Base-by-base conservation (phyloP, 345 rosid species). In the Lumnitzera racemosa region DNA sequence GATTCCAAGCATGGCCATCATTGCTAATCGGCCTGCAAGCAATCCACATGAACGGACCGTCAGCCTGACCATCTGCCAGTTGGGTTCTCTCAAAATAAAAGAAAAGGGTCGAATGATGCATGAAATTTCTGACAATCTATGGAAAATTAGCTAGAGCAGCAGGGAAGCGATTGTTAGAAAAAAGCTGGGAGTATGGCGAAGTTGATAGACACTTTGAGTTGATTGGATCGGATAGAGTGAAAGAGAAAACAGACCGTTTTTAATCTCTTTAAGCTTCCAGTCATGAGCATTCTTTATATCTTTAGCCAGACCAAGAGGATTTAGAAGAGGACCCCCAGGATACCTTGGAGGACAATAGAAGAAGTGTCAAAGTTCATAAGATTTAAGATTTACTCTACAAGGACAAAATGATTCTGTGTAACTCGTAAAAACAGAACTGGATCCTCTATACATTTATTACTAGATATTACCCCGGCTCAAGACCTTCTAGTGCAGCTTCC, bases 241-340 rank as follows among this genome's bases (percentile, higher is more conserved):
- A 10, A 12, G 16, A 29, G 46, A 29, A 59, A 63, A 27, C 55
- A 53, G 43, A 91, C 96, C 98, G 55, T 89, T 92, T 74, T 89
- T 89, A 36, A 92, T 87, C 77, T 92, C 98, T 63, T 92, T 89
- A 24, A 85, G 94, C 81, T 92, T 92, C 96, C 78, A 85, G 1
- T 74, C 87, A 53, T 62, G 74, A 64, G 96, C 90, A n/a, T 73
- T 81, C 55, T 59, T 61, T 2, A 81, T 77, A 41, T 92, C 98
- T 71, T 85, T 89, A 59, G 96, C 96, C 47, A 92, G 76, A 8
- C 98, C 98, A 58, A 87, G 84, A 12, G 98, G 98, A 60, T 92
- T 89, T 15, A 92, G 68, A 58, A 92, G 72, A 15, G 98, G 96
- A 51, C 98, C 98, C 56, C 98, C 98, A 12, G 98, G 96, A 58